Evolutionary conservation across 192 early-diverging fungal genomes (phyloP), one percentile per base, ranked within the genome.

Genomic region (Cetraspora pellucida): DNA sequence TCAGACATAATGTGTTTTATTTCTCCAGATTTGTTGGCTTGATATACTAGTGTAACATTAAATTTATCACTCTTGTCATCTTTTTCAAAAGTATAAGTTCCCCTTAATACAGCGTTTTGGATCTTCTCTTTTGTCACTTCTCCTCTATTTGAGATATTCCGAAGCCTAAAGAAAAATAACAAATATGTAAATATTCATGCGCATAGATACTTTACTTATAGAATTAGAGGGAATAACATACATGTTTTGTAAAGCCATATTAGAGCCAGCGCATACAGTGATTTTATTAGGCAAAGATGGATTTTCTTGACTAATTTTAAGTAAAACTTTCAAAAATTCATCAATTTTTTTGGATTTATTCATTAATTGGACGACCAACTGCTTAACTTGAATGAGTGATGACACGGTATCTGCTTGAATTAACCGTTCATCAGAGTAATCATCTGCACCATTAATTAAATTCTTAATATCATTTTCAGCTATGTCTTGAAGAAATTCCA

Each of bases 381-480:
- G 77, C 2, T 59, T 60, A 25, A 78, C 58, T 78, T 78, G 43
- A 59, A 78, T 60, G 16, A 60, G 23, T 14, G 77, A 59, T 17
- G 54, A 43, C 11, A 78, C 44, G 10, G 21, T 57, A 27, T 61
- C 68, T 27, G 59, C 54, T 61, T 63, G 72, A n/a, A 61, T 74
- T 21, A 74, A 78, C 28, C 57, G 28, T 13, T 78, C 77, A 73
- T 78, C 54, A 25, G 50, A 49, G 30, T 46, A 28, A 45, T 72
- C 69, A 17, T 72, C 75, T 30, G 52, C 68, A 28, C 43, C 54
- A 50, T 78, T 72, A 61, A 78, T 78, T 11, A 69, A 21, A 69
- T 78, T 78, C 27, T 57, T 72, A 4, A 60, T 43, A 54, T 70
- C 77, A 49, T 61, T 25, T 23, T 70, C 54, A 10, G 23, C 30